Evolutionary conservation across 140 eudicot genomes (phyloP).

Genomic region (Bidens hawaiensis): DNA sequence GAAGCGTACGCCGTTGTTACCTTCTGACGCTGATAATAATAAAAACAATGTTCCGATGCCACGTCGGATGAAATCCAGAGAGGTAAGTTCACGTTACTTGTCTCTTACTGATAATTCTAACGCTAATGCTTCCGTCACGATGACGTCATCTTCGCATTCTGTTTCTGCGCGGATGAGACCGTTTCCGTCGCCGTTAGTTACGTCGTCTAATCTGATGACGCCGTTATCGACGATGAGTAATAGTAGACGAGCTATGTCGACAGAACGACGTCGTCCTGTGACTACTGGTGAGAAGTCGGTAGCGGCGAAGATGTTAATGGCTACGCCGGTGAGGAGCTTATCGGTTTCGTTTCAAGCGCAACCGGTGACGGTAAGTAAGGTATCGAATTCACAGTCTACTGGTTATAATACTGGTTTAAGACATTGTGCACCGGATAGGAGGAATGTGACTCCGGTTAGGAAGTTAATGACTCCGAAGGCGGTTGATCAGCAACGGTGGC

Average conservation of each 20-base stretch:
- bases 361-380: slow-evolving; percentile 44
- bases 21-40: slow-evolving; percentile 52
- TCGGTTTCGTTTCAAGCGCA: slow-evolving; percentile 87
- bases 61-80: slow-evolving; percentile 55
- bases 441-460: slow-evolving; percentile 49
- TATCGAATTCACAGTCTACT: slow-evolving; percentile 32
- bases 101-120: slow-evolving; percentile 40
- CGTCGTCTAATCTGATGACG: slow-evolving; percentile 33
- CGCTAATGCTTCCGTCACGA: slow-evolving; percentile 34
- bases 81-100: slow-evolving; percentile 64
- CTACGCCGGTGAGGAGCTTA: slow-evolving; percentile 55
- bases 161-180: slow-evolving; percentile 31
- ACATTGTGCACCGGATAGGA: slow-evolving; percentile 63
- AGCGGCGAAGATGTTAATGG: slow-evolving; percentile 50
- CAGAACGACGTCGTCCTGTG: slow-evolving; percentile 55
- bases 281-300: slow-evolving; percentile 31
- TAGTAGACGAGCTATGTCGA: slow-evolving; percentile 39
- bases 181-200: slow-evolving; percentile 43
- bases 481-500: slow-evolving; percentile 67
- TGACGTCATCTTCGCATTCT: slow-evolving; percentile 37
- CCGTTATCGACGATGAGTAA: slow-evolving; percentile 17
- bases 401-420: slow-evolving; percentile 19
- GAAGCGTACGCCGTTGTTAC: slow-evolving; percentile 63
- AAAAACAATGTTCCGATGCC: slow-evolving; percentile 20
- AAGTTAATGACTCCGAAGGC: slow-evolving; percentile 40